phyloP scores from a whole-genome alignment of 164 flowering plant species.

The Saururus chinensis region DNA sequence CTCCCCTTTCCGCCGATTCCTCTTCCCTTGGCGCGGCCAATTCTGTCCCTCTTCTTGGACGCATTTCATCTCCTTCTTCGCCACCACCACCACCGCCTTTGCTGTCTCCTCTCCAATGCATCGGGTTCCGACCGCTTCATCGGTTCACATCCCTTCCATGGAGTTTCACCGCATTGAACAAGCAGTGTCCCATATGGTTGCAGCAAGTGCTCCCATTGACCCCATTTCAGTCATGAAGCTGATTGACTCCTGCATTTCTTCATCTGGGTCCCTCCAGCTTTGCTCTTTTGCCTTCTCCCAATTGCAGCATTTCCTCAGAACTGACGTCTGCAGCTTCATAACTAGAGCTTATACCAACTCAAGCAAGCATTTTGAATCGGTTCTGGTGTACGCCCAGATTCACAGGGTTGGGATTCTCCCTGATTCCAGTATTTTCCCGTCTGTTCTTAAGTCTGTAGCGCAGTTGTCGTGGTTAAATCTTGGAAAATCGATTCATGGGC shows the following conservation, averaged over 20 bases:
- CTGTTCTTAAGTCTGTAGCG: conserved; percentile 19
- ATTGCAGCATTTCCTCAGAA: conserved; percentile 7
- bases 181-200: conserved; percentile 8
- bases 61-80: too few relatives aligned
- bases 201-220: conserved; percentile 8
- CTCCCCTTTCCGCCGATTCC: too few relatives aligned
- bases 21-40: too few relatives aligned
- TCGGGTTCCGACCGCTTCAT: too few relatives aligned
- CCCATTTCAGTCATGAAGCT: conserved; percentile 10
- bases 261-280: conserved; percentile 2
- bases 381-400: conserved; percentile 21
- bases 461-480: conserved; percentile 11
- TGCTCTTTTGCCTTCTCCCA: conserved; percentile 13
- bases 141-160: not conserved
- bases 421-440: conserved; percentile 17
- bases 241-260: conserved; percentile 12
- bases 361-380: conserved; percentile 17
- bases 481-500: conserved; percentile 25
- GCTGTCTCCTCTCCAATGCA: too few relatives aligned
- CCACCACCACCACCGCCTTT: too few relatives aligned
- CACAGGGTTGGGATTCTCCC: conserved; percentile 17
- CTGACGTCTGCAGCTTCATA: conserved; percentile 14
- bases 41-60: too few relatives aligned
- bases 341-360: conserved; percentile 14
- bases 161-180: conserved; percentile 12